phyloP scores from a whole-genome alignment of 1,139 yeast genomes.

The Hyphopichia pseudoburtonii region DNA sequence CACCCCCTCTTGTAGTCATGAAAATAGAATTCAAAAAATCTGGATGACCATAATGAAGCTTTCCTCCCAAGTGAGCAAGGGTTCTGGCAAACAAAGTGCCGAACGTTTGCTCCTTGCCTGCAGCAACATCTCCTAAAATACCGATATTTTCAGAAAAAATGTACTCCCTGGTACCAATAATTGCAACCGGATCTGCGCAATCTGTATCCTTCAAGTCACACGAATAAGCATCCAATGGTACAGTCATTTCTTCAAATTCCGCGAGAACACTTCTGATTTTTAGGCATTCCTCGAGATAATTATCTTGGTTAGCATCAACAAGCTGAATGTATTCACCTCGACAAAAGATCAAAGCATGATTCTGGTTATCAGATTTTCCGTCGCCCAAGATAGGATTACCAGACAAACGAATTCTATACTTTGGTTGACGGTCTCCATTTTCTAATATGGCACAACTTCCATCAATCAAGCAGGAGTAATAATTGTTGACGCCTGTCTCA shows the following conservation, averaged over 20 bases:
- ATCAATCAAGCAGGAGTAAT: conserved; percentile 40
- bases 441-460: conserved; percentile 44
- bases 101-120: conserved; percentile 59
- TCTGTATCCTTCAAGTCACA: conserved; percentile 21
- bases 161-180: conserved; percentile 55
- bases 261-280: conserved; percentile 51
- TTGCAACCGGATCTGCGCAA: conserved; percentile 47
- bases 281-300: conserved; percentile 54
- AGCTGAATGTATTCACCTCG: conserved; percentile 57
- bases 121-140: conserved; percentile 55
- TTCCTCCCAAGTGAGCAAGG: conserved; percentile 55
- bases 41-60: conserved; percentile 58
- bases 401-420: conserved; percentile 46
- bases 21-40: conserved; percentile 50
- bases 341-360: conserved; percentile 48
- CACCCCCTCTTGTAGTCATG: conserved; percentile 58
- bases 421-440: conserved; percentile 37
- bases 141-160: conserved; percentile 57
- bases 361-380: conserved; percentile 59
- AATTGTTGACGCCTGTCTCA: conserved; percentile 22
- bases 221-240: conserved; percentile 35
- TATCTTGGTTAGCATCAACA: conserved; percentile 58
- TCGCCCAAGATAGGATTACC: conserved; percentile 59
- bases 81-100: conserved; percentile 58
- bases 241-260: conserved; percentile 47